Evolutionary conservation across 2,329 filamentous ascomycete genomes (phyloP).

Genomic region (Cladophialophora psammophila): DNA sequence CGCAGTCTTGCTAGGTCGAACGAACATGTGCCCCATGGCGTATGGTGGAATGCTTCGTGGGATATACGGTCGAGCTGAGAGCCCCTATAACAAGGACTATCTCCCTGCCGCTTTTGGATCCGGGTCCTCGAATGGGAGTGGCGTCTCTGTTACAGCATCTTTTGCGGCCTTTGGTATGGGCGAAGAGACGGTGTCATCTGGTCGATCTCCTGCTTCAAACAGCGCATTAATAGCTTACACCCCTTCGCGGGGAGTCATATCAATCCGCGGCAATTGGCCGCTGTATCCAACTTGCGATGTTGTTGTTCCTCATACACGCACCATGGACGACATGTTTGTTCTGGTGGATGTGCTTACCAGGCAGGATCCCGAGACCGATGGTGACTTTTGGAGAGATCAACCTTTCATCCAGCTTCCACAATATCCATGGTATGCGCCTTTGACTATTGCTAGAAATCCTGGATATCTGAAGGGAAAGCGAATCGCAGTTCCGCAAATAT

Average conservation of each 20-base stretch:
- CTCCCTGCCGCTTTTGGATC: slow-evolving; percentile 64
- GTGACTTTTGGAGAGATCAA: slow-evolving; percentile 66
- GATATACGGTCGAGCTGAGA: slow-evolving; percentile 63
- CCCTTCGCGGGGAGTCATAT: slow-evolving; percentile 61
- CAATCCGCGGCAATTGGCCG: slow-evolving; percentile 62
- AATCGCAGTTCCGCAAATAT: slow-evolving; percentile 50
- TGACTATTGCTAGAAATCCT: slow-evolving; percentile 44
- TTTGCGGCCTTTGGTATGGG: slow-evolving; percentile 63
- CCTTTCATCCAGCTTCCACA: slow-evolving; percentile 52
- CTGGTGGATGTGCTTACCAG: slow-evolving; percentile 59
- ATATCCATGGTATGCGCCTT: slow-evolving; percentile 44
- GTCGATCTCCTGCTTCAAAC: slow-evolving; percentile 64
- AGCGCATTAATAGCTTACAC: slow-evolving; percentile 65
- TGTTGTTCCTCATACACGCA: slow-evolving; percentile 61
- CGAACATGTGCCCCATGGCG: slow-evolving; percentile 68
- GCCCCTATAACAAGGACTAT: slow-evolving; percentile 63
- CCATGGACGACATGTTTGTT: slow-evolving; percentile 58
- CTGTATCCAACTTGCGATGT: slow-evolving; percentile 65
- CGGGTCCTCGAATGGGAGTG: slow-evolving; percentile 66
- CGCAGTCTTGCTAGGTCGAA: slow-evolving; percentile 61
- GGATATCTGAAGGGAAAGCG: slow-evolving; percentile 37
- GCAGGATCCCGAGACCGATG: slow-evolving; percentile 50
- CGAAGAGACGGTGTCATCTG: slow-evolving; percentile 64
- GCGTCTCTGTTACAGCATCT: slow-evolving; percentile 58
- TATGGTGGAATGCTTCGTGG: slow-evolving; percentile 66